These are phyloP conservation scores for Petunia axillaris DNA, from an alignment of 257 asterid genomes.

Conservation along the genomic window DNA sequence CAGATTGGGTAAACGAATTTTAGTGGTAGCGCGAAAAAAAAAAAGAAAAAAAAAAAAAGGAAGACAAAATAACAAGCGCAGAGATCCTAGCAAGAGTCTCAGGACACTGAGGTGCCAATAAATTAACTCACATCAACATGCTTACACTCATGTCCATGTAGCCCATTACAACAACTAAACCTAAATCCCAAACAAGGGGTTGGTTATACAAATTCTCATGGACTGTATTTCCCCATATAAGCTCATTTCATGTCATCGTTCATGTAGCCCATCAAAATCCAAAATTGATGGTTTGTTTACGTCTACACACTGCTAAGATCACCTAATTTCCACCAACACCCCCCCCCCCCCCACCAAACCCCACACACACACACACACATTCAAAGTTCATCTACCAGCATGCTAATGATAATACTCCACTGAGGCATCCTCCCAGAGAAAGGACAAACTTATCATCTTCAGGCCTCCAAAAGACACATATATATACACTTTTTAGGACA, in stretches of 20 bases:
- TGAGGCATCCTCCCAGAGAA: no score
- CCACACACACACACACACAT: not conserved
- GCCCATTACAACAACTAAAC: not conserved
- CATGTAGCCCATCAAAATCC: no score
- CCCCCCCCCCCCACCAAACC: no score
- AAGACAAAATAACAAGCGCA: not conserved
- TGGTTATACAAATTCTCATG: no score
- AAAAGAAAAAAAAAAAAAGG: not conserved
- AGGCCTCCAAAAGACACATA: not conserved
- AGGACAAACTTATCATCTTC: not conserved
- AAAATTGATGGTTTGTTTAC: no score
- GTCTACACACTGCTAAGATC: no score
- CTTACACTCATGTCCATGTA: not conserved
- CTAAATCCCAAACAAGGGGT: no score
- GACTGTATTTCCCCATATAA: no score
- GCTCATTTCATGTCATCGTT: no score
- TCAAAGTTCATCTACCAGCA: no score
- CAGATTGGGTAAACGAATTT: not conserved
- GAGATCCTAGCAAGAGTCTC: not conserved
- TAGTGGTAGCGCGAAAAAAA: not conserved
- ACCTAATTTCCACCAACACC: no score
- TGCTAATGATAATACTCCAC: not conserved
- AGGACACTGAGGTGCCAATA: not conserved
- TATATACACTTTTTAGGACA: not conserved
- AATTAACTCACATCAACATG: no score